Percentiles rank a stretch among this genome's conserved stretches.
These are phyloP conservation scores for Rhodotorula sp. DNA, from an alignment of 1,284 basidiomycete genomes.

Conservation along the genomic window DNA sequence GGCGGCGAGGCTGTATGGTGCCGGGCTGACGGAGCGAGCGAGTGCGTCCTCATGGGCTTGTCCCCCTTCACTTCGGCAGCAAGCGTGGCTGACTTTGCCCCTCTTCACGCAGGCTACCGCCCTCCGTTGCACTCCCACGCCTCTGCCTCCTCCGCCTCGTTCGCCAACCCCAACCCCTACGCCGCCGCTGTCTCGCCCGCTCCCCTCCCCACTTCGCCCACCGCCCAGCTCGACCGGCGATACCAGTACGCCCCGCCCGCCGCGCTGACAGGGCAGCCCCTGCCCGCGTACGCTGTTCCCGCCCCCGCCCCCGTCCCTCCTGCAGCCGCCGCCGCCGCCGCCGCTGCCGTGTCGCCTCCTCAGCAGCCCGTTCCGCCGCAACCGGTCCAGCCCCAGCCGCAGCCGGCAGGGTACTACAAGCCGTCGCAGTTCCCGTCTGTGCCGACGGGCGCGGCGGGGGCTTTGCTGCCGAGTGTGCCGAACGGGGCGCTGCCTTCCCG, in stretches of 20 bases:
- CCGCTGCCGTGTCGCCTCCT: not conserved
- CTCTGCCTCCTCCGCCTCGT: not conserved
- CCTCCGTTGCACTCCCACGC: not conserved
- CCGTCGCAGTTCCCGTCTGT: conserved; percentile 30
- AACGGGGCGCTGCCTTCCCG: not conserved
- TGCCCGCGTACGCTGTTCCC: conserved; percentile 20
- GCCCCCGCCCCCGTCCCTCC: not conserved
- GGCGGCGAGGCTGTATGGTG: conserved; percentile 43
- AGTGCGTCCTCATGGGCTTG: not conserved
- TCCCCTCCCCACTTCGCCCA: not conserved
- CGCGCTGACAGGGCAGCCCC: conserved; percentile 12
- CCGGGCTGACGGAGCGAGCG: conserved; percentile 33
- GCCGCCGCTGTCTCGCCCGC: not conserved
- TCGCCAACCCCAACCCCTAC: not conserved
- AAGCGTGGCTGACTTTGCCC: not conserved
- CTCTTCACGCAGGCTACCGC: not conserved
- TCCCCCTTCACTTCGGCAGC: not conserved
- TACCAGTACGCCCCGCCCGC: conserved; percentile 2
- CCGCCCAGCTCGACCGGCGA: not conserved
- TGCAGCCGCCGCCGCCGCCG: not conserved
- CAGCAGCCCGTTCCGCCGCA: not conserved
- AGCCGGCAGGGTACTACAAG: conserved; percentile 34
- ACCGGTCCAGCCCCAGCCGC: conserved; percentile 1
- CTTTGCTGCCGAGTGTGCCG: conserved; percentile 29
- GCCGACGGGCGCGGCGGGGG: not conserved